A percentile compares a stretch with the other conserved stretches of the same genome.
phyloP scores from a whole-genome alignment of 805 yeast species.

The Candida insectorum region DNA sequence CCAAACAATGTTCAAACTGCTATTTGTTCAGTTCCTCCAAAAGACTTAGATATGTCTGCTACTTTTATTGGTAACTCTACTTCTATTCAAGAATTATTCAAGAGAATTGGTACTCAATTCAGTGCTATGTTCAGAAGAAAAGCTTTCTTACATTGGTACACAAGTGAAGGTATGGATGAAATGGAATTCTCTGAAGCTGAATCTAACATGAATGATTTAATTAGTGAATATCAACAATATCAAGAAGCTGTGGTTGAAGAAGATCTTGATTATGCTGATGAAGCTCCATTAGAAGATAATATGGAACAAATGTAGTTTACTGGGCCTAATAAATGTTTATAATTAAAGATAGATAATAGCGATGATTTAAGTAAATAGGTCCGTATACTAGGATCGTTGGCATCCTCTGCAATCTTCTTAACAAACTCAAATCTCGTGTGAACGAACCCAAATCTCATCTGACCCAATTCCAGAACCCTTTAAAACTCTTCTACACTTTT shows the following conservation, averaged over 20 bases:
- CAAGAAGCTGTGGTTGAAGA: slow-evolving; percentile 80
- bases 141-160: slow-evolving; percentile 96
- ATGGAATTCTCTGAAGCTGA: slow-evolving; percentile 93
- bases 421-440: not conserved
- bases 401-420: not conserved
- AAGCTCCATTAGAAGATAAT: slow-evolving; percentile 56
- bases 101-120: slow-evolving; percentile 87
- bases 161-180: slow-evolving; percentile 95
- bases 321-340: too few species aligned
- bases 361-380: too few species aligned
- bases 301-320: slow-evolving; percentile 28
- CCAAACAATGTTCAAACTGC: slow-evolving; percentile 95
- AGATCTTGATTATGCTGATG: slow-evolving; percentile 68
- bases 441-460: too few species aligned
- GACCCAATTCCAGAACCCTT: too few species aligned
- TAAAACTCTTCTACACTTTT: too few species aligned
- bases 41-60: slow-evolving; percentile 82
- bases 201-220: slow-evolving; percentile 84
- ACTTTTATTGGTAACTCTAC: slow-evolving; percentile 93
- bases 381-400: too few species aligned
- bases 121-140: slow-evolving; percentile 89
- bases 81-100: slow-evolving; percentile 85
- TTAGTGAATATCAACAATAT: slow-evolving; percentile 86
- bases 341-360: too few species aligned
- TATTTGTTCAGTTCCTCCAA: slow-evolving; percentile 87